These are phyloP conservation scores for Gigaspora rosea DNA, from an alignment of 192 early-diverging fungal species.

Conservation along the genomic window DNA sequence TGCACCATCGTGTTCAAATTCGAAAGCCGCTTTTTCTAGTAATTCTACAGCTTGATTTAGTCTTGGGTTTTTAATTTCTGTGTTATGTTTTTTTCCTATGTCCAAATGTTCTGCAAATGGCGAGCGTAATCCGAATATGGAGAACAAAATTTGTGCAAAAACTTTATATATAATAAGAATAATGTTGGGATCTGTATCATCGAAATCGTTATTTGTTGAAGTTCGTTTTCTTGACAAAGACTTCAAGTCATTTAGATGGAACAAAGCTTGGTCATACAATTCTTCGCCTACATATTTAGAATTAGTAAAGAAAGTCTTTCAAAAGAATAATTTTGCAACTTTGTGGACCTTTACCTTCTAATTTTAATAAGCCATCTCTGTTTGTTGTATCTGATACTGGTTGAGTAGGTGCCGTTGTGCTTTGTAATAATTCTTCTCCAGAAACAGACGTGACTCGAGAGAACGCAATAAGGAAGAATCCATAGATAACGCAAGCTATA, in stretches of 20 bases:
- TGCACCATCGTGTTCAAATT: slow-evolving; percentile 56
- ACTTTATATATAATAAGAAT: background rate
- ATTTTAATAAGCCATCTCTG: background rate
- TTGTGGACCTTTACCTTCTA: background rate
- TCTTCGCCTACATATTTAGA: slow-evolving; percentile 8
- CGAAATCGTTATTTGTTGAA: background rate
- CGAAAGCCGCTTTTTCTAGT: slow-evolving; percentile 50
- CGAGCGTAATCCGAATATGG: background rate
- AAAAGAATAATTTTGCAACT: background rate
- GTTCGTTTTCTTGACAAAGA: background rate
- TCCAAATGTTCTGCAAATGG: background rate
- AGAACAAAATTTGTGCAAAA: background rate
- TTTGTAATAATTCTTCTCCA: background rate
- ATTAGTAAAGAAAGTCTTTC: background rate
- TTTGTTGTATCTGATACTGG: background rate
- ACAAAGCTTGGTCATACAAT: slow-evolving; percentile 8
- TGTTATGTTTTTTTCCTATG: background rate
- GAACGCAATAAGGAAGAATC: background rate
- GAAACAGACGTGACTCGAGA: background rate
- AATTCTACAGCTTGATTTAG: slow-evolving; percentile 43
- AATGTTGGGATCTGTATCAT: background rate
- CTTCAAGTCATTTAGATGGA: background rate
- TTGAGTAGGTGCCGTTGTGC: background rate
- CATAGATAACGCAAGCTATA: background rate
- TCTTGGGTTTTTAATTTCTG: slow-evolving; percentile 24